Evolutionary conservation across 108 stramenopile species (phyloP).

Genomic region (Conticribra guillardii): DNA sequence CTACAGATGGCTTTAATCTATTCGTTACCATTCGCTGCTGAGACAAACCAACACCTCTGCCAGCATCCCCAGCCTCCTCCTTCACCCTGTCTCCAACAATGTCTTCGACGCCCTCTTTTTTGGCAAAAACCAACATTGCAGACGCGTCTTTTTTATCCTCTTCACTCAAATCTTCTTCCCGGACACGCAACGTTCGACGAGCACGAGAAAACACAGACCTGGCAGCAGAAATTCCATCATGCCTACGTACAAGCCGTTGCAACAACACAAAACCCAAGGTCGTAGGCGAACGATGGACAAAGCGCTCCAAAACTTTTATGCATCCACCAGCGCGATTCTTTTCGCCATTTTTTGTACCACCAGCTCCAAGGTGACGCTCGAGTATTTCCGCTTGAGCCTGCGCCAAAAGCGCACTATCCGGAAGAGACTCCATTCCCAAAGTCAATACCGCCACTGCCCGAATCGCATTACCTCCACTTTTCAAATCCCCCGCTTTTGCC

Average conservation of each 20-base stretch:
- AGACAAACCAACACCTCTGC: slow-evolving; percentile 14
- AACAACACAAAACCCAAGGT: slow-evolving; percentile 79
- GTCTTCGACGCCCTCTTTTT: slow-evolving; percentile 33
- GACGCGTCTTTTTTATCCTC: slow-evolving; percentile 25
- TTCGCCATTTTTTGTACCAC: slow-evolving; percentile 6
- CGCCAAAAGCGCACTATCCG: slow-evolving; percentile 73
- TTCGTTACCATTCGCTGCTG: slow-evolving; percentile 75
- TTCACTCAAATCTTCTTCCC: slow-evolving; percentile 41
- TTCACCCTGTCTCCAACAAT: slow-evolving; percentile 30
- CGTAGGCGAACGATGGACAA: slow-evolving; percentile 63
- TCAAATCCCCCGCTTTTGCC: slow-evolving; percentile 35
- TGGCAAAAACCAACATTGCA: not conserved
- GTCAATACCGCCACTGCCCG: slow-evolving; percentile 68
- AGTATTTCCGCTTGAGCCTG: slow-evolving; percentile 74
- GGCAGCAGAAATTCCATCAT: slow-evolving; percentile 75
- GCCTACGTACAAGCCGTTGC: slow-evolving; percentile 74
- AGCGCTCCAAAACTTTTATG: slow-evolving; percentile 69
- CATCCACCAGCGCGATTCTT: slow-evolving; percentile 29
- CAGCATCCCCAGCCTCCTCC: slow-evolving; percentile 24
- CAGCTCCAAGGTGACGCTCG: slow-evolving; percentile 48
- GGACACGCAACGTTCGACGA: slow-evolving; percentile 59
- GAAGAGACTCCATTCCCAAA: slow-evolving; percentile 70
- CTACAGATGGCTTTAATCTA: slow-evolving; percentile 62
- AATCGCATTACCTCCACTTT: slow-evolving; percentile 40
- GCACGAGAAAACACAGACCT: slow-evolving; percentile 76